Evolutionary conservation across 768 basidiomycete genomes (phyloP), one percentile per base, ranked within the genome.

Genomic region (Auriscalpium microsporum): DNA sequence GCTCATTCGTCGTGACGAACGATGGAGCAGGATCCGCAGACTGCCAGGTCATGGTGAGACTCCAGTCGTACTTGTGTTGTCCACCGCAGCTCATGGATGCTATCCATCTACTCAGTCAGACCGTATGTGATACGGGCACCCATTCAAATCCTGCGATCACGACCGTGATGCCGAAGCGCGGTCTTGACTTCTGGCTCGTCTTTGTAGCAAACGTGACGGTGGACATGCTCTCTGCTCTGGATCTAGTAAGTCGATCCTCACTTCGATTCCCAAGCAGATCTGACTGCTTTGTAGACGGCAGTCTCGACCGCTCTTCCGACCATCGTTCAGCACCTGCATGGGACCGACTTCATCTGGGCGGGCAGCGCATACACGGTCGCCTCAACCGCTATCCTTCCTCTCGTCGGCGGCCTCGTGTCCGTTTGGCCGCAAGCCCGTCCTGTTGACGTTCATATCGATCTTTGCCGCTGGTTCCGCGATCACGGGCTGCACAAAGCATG

Each of bases 381-480:
- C 8, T 49, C 61, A 13, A 59, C 65, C 10, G 65, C 65, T 8
- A 37, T 64, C 33, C 48, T 67, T 21, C 65, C 65, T 3, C 38
- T 63, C 17, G 52, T 48, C 6, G 64, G 65, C 13, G 52, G 55
- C 13, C 54, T 67, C 23, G 64, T 60, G 8, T 53, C 52, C 10
- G 56, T 57, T 10, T 45, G 69, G 69, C 9, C 55, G 68, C 13
- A 62, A 58, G 23, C 60, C 63, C 14, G 55, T 63, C 11, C 52
- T 69, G 42, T 55, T 69, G 13, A 42, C 49, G 10, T 62, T 63
- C 11, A 50, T 67, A 35, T 4, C 46, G 3, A 48, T 63, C 3
- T 67, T 67, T 50, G 62, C 63, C 11, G 19, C 64, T 1, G 73
- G 74, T 0, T 67, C 66, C 19, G 71, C 68, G 0, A 28, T 75